Base-by-base conservation (phyloP, 78 protist species). In the Dictyostelium capitatum region DNA sequence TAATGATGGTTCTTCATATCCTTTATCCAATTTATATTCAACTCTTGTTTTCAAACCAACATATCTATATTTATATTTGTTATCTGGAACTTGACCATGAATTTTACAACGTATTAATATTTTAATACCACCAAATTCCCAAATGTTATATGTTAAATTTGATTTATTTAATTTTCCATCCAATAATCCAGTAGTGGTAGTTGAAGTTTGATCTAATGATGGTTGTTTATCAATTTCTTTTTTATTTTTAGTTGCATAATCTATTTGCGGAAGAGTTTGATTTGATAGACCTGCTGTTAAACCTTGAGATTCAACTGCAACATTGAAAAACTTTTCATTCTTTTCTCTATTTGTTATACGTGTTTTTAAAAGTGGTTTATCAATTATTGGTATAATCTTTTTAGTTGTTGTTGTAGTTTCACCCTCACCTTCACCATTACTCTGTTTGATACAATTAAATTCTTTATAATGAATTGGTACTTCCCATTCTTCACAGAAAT, bases 41-140 rank as follows among this genome's bases (percentile, higher is more conserved):
- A 90, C 59, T 6, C 80, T 79, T 0, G 85, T 43, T 30, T 81
- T 80, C n/a, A 90, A n/a, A 5, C 92, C 92, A 43, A 85, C 65
- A 77, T 85, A 85, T 62, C 92, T 85, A 57, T 77, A 43, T 25
- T 72, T 77, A 15, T 46, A 43, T 48, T 53, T 32, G 23, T 79
- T 87, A 53, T 79, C 85, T 43, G 80, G 69, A 6, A 90, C 50
- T 8, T 74, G 48, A 23, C 59, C 85, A 74, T 90, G 95, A 14
- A 90, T 90, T 73, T 90, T 90, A 48, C 95, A 90, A 25, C 95
- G 30, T 41, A 90, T 79, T 28, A 90, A 51, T 48, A 90, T 43
- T 37, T 80, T 90, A 79, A 90, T 81, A 23, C 81, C 83, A 23
- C 89, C 95, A 90, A 90, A 90, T 28, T 80, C 46, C 95, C 95